Evolutionary conservation across 2,329 filamentous ascomycete species (phyloP).

Genomic region (Hymenoscyphus albidus): DNA sequence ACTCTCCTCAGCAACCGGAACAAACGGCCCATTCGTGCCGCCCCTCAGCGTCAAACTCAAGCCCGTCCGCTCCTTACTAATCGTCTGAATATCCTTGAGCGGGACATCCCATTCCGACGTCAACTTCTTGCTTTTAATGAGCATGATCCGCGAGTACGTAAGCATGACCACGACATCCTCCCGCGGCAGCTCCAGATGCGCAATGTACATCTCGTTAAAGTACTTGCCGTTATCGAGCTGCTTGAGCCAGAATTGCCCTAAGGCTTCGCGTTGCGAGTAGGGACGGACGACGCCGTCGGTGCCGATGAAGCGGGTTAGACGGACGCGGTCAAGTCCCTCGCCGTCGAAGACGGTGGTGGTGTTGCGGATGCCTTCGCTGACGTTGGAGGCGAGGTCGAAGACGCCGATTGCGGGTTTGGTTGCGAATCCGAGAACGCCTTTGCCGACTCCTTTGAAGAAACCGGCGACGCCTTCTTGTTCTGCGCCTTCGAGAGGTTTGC

Average conservation of each 20-base stretch:
- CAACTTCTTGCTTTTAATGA: slow-evolving; percentile 81
- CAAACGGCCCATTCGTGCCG: slow-evolving; percentile 88
- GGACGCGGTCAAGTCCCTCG: slow-evolving; percentile 88
- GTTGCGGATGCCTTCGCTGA: slow-evolving; percentile 96
- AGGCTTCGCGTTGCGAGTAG: slow-evolving; percentile 89
- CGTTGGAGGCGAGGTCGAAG: slow-evolving; percentile 93
- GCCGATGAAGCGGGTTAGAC: slow-evolving; percentile 88
- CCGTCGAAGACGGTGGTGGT: slow-evolving; percentile 98
- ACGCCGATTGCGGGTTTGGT: slow-evolving; percentile 97
- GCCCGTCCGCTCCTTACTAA: slow-evolving; percentile 92
- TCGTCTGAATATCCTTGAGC: slow-evolving; percentile 93
- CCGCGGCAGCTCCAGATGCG: slow-evolving; percentile 84
- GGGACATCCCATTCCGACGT: slow-evolving; percentile 94
- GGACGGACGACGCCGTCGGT: slow-evolving; percentile 90
- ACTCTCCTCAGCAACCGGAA: slow-evolving; percentile 88
- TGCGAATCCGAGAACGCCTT: slow-evolving; percentile 87
- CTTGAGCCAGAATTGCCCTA: slow-evolving; percentile 98
- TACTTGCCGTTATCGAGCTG: slow-evolving; percentile 96
- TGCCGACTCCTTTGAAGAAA: slow-evolving; percentile 97
- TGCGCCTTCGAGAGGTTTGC: slow-evolving; percentile 90
- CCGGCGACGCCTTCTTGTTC: slow-evolving; percentile 92
- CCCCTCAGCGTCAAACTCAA: slow-evolving; percentile 85
- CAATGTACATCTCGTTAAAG: slow-evolving; percentile 97
- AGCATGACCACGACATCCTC: slow-evolving; percentile 90
- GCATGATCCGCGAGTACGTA: slow-evolving; percentile 81